These are phyloP conservation scores for Holtermanniella nyarrowii DNA, from an alignment of 768 basidiomycete species.

Conservation along the genomic window DNA sequence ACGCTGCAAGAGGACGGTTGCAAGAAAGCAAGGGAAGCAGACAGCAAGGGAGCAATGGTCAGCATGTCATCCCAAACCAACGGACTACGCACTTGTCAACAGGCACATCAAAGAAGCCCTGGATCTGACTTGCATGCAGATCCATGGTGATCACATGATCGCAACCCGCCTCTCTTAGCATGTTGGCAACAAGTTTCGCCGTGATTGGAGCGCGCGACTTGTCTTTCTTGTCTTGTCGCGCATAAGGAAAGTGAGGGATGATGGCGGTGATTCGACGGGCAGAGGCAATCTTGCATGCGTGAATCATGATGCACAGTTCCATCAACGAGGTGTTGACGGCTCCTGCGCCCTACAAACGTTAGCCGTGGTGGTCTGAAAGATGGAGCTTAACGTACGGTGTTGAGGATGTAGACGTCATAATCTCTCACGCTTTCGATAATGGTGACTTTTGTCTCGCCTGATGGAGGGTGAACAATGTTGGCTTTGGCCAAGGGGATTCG, in stretches of 20 bases:
- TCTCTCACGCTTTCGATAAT: slow-evolving; percentile 92
- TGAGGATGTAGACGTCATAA: slow-evolving; percentile 97
- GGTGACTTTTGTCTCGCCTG: slow-evolving; percentile 85
- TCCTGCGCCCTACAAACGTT: slow-evolving; percentile 26
- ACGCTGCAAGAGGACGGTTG: neutral
- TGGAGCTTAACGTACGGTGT: slow-evolving; percentile 43
- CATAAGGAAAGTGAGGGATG: slow-evolving; percentile 95
- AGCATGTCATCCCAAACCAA: neutral
- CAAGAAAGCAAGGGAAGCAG: neutral
- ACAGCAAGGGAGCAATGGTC: neutral
- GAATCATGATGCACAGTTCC: slow-evolving; percentile 97
- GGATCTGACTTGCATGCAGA: slow-evolving; percentile 92
- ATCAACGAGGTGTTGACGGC: slow-evolving; percentile 95
- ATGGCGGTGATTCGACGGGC: slow-evolving; percentile 93
- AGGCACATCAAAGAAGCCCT: slow-evolving; percentile 97
- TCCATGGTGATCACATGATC: slow-evolving; percentile 99
- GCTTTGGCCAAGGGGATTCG: slow-evolving; percentile 57
- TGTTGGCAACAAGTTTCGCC: slow-evolving; percentile 95
- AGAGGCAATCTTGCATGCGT: slow-evolving; percentile 92
- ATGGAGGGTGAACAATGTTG: slow-evolving; percentile 62
- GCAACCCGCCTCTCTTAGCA: slow-evolving; percentile 92
- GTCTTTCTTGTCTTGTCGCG: slow-evolving; percentile 97
- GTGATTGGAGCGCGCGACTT: slow-evolving; percentile 92
- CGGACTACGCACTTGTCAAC: slow-evolving; percentile 61
- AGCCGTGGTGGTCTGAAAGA: neutral